Evolutionary conservation across 257 asterid species (phyloP).

Genomic region (Salvia miltiorrhiza): DNA sequence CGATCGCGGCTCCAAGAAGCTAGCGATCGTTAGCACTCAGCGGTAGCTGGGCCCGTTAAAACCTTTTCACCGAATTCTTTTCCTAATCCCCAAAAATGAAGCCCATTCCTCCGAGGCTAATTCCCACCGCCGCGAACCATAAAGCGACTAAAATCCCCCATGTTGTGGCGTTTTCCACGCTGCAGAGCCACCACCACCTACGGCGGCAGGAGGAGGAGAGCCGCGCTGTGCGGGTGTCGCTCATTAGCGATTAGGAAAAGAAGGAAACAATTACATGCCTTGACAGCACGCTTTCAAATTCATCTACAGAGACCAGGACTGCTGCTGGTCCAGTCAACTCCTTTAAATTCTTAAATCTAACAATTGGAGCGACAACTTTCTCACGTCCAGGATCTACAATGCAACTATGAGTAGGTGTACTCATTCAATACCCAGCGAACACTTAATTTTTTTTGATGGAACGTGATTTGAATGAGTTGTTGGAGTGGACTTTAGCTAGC

Average conservation of each 20-base stretch:
- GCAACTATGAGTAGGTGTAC: too few species aligned
- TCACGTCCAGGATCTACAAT: slow-evolving; percentile 82
- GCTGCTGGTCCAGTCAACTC: slow-evolving; percentile 58
- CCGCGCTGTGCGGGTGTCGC: slow-evolving; percentile 75
- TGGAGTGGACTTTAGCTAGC: too few species aligned
- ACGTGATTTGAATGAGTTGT: too few species aligned
- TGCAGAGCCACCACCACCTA: slow-evolving; percentile 20
- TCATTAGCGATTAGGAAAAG: too few species aligned
- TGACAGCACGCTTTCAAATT: slow-evolving; percentile 65
- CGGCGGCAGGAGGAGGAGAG: slow-evolving; percentile 74
- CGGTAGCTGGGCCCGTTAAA: too few species aligned
- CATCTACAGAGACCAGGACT: slow-evolving; percentile 63
- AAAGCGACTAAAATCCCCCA: slow-evolving; percentile 23
- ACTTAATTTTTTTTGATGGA: too few species aligned
- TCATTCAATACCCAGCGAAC: too few species aligned
- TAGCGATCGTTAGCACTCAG: too few species aligned
- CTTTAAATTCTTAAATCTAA: slow-evolving; percentile 46
- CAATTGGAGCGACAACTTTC: slow-evolving; percentile 79
- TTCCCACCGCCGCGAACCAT: slow-evolving; percentile 25
- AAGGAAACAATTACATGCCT: slow-evolving; percentile 49
- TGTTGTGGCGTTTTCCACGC: slow-evolving; percentile 19
- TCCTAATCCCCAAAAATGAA: slow-evolving; percentile 29
- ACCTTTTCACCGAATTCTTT: not conserved
- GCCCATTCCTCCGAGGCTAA: slow-evolving; percentile 29
- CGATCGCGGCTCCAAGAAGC: too few species aligned